Evolutionary conservation across 768 basidiomycete genomes (phyloP), one percentile per base, ranked within the genome.

Genomic region (Xerocomellus chrysenteron): DNA sequence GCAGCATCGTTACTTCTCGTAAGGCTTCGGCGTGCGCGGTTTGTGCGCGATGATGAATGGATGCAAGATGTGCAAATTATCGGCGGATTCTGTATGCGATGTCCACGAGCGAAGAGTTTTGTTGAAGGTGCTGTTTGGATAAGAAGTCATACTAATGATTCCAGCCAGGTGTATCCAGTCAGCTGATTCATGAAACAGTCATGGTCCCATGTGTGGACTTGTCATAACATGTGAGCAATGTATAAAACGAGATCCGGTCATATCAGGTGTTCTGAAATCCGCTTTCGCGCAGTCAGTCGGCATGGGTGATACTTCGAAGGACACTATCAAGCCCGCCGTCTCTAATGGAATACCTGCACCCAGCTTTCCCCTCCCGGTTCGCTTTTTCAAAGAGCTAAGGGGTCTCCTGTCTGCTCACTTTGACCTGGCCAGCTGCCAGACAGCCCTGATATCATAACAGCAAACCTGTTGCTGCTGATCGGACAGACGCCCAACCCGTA

Each of bases 381-480:
- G 78, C 42, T 5, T 2, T 37, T 26, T 37, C 42, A 17, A 11
- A 0, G 17, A n/a, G 26, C 7, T 2, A 7, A 19, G 2, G 12
- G 13, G 21, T 40, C 16, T 28, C 37, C 4, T 26, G 16, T 30
- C 12, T 19, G 24, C 57, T 56, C 14, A 63, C 47, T 14, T 32
- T 33, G 37, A 54, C 56, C 55, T 21, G 46, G 30, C 26, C 43
- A 83, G 82, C 71, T 75, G 35, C 81, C 82, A 36, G 77, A 81
- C 47, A 74, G 61, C 26, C 73, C 80, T 2, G 82, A 82, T 19
- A 73, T 72, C 56, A 76, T 84, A 54, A 84, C 83, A 0, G 69
- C 70, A 32, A 84, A 82, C 60, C 54, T 80, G 36, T 60, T 76
- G 51, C 73, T 75, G 54, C 65, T 82, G 4, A 56, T 70, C 14